Evolutionary conservation across 768 basidiomycete species (phyloP).

Genomic region (Suillus americanus): DNA sequence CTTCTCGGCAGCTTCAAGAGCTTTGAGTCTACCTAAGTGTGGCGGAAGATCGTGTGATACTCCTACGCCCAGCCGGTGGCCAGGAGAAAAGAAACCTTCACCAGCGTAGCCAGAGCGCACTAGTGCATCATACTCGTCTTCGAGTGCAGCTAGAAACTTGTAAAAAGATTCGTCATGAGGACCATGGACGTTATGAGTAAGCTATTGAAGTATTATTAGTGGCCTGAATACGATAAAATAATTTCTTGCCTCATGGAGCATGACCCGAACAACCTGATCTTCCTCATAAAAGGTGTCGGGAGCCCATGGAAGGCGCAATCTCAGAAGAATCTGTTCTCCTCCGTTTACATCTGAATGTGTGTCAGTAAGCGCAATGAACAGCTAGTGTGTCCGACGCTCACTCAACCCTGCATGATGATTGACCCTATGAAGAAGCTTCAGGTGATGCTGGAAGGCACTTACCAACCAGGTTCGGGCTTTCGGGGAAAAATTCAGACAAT

Average conservation of each 20-base stretch:
- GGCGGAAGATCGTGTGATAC: conserved; percentile 68
- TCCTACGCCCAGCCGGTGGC: conserved; percentile 64
- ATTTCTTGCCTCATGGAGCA: conserved; percentile 81
- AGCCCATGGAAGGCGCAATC: conserved; percentile 70
- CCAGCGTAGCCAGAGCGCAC: conserved; percentile 82
- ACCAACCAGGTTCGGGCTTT: conserved; percentile 72
- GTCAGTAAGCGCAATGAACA: conserved; percentile 10
- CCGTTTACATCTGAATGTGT: conserved; percentile 61
- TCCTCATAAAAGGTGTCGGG: conserved; percentile 74
- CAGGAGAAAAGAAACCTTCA: conserved; percentile 86
- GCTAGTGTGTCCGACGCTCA: conserved; percentile 22
- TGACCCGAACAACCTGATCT: conserved; percentile 74
- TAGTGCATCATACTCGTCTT: conserved; percentile 83
- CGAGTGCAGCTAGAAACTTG: conserved; percentile 66
- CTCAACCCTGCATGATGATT: conserved; percentile 33
- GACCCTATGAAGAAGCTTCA: conserved; percentile 6
- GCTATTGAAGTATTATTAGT: conserved; percentile 40
- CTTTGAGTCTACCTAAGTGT: conserved; percentile 63
- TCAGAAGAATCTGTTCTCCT: conserved; percentile 80
- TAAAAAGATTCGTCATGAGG: conserved; percentile 88
- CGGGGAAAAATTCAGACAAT: conserved; percentile 88
- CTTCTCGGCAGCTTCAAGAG: conserved; percentile 80
- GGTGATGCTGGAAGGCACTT: background rate
- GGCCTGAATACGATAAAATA: background rate
- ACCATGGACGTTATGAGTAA: conserved; percentile 86